These are phyloP conservation scores for Fusarium luffae DNA, from an alignment of 2,329 filamentous ascomycete genomes.

Conservation along the genomic window DNA sequence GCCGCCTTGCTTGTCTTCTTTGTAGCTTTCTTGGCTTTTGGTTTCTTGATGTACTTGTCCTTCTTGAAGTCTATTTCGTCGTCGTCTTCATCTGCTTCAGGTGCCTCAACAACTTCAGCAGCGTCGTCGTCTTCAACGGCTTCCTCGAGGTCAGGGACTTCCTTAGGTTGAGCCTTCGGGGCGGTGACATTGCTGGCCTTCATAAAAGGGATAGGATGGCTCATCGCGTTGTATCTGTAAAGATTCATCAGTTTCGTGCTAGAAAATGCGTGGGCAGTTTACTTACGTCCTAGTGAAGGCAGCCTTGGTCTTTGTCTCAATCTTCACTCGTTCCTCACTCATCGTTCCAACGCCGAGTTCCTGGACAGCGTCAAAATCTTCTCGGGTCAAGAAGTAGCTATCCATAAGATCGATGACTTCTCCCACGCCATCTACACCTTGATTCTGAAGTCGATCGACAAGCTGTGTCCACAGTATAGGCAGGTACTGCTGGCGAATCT, in stretches of 20 bases:
- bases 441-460: constrained; percentile 76
- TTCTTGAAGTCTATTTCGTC: constrained; percentile 83
- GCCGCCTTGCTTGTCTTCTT: constrained; percentile 58
- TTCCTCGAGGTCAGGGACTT: constrained; percentile 93
- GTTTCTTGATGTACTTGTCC: constrained; percentile 95
- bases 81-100: constrained; percentile 75
- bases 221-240: constrained; percentile 81
- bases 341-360: constrained; percentile 91
- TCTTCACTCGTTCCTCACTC: constrained; percentile 77
- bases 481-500: constrained; percentile 93
- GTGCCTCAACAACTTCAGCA: constrained; percentile 68
- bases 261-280: not conserved
- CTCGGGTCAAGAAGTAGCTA: constrained; percentile 91
- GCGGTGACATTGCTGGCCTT: constrained; percentile 83
- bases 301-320: constrained; percentile 87
- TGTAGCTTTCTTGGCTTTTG: constrained; percentile 74
- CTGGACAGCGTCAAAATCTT: constrained; percentile 92
- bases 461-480: constrained; percentile 87
- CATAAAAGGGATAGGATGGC: constrained; percentile 94
- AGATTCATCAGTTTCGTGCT: constrained; percentile 20
- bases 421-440: constrained; percentile 84
- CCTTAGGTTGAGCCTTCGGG: constrained; percentile 76
- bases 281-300: constrained; percentile 89
- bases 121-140: constrained; percentile 90
- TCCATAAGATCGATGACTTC: constrained; percentile 97